phyloP scores from a whole-genome alignment of 2,329 filamentous ascomycete genomes.

The Paraphoma sp. region DNA sequence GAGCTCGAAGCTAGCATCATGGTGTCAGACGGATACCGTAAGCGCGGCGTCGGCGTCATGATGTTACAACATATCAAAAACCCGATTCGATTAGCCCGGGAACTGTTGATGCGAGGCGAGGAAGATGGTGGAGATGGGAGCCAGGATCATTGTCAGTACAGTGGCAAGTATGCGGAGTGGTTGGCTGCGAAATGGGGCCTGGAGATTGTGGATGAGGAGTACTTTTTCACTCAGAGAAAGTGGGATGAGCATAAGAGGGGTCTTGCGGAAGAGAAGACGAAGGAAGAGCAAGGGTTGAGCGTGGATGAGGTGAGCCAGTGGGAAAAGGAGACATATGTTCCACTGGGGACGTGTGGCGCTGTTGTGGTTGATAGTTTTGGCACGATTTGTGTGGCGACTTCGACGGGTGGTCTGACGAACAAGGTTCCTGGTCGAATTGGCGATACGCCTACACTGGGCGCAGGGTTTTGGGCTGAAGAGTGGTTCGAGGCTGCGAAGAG shows the following conservation, averaged over 20 bases:
- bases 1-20: slow-evolving; percentile 89
- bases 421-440: slow-evolving; percentile 85
- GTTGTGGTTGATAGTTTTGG: slow-evolving; percentile 81
- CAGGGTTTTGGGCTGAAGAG: slow-evolving; percentile 89
- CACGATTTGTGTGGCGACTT: slow-evolving; percentile 71
- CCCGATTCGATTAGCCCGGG: slow-evolving; percentile 75
- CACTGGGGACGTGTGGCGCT: slow-evolving; percentile 84
- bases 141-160: slow-evolving; percentile 73
- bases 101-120: slow-evolving; percentile 73
- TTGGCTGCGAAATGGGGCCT: slow-evolving; percentile 73
- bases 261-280: slow-evolving; percentile 52
- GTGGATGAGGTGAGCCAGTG: slow-evolving; percentile 54
- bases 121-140: slow-evolving; percentile 65
- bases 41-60: slow-evolving; percentile 80
- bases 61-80: slow-evolving; percentile 77
- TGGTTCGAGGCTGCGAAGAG: slow-evolving; percentile 63
- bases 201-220: slow-evolving; percentile 70
- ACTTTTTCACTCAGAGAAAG: slow-evolving; percentile 79
- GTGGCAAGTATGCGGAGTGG: slow-evolving; percentile 71
- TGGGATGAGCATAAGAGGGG: slow-evolving; percentile 80
- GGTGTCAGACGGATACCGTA: slow-evolving; percentile 75
- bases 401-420: slow-evolving; percentile 82
- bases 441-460: slow-evolving; percentile 82
- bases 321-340: slow-evolving; percentile 70
- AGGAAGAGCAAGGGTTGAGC: slow-evolving; percentile 46